Evolutionary conservation across 257 asterid species (phyloP).

Genomic region (Echium plantagineum): DNA sequence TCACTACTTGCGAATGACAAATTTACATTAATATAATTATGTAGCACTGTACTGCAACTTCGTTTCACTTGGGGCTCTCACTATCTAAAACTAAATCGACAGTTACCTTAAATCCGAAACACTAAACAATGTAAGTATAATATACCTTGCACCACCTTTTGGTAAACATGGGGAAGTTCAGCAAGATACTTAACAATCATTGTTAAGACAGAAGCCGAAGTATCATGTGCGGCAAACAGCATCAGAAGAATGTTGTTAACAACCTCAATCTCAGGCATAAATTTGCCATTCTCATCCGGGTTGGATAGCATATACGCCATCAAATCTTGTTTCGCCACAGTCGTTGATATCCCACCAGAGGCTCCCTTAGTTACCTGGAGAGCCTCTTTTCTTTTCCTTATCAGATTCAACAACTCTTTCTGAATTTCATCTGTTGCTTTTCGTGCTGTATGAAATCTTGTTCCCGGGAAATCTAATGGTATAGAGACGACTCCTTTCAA

Average conservation of each 20-base stretch:
- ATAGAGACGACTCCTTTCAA: slow-evolving; percentile 1
- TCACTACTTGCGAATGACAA: too few species aligned
- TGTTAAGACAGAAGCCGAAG: slow-evolving; percentile 35
- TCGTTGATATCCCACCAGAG: neutral
- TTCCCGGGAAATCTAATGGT: slow-evolving; percentile 2
- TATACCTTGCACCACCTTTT: slow-evolving; percentile 40
- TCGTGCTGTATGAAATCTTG: neutral
- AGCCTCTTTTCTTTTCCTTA: neutral
- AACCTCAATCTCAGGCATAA: slow-evolving; percentile 8
- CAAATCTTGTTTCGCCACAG: neutral
- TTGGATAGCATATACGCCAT: neutral
- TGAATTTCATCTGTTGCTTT: slow-evolving; percentile 2
- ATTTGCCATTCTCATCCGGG: slow-evolving; percentile 1
- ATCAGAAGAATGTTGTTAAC: slow-evolving; percentile 35
- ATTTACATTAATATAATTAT: too few species aligned
- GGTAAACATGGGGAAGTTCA: slow-evolving; percentile 34
- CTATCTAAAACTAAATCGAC: too few species aligned
- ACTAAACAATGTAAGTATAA: too few species aligned
- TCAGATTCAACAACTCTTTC: neutral
- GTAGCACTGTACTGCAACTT: too few species aligned
- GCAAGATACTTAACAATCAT: slow-evolving; percentile 40
- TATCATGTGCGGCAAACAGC: slow-evolving; percentile 51
- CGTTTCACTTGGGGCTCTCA: too few species aligned
- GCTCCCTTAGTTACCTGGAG: neutral
- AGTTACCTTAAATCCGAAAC: neutral